phyloP scores from a whole-genome alignment of 257 asterid species.

The Salvia splendens region DNA sequence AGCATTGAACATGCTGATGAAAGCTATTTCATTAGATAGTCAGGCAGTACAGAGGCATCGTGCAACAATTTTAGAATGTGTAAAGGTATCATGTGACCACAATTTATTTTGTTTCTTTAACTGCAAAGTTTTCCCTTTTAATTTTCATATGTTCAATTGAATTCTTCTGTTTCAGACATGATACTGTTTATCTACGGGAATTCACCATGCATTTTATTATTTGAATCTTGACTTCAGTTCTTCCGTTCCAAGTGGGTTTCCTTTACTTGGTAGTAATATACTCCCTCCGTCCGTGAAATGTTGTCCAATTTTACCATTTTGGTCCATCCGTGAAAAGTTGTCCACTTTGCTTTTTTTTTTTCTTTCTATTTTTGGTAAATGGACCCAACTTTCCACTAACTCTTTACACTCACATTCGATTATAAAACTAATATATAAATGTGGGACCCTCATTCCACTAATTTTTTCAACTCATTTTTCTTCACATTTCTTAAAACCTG shows the following conservation, averaged over 20 bases:
- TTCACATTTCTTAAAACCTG: no score
- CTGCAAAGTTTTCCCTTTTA: conserved; percentile 18
- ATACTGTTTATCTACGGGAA: conserved; percentile 11
- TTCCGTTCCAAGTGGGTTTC: not conserved
- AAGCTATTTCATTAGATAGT: conserved; percentile 84
- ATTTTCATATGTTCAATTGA: conserved; percentile 6
- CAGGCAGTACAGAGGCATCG: conserved; percentile 99
- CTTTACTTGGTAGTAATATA: not conserved
- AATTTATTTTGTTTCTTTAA: conserved; percentile 7
- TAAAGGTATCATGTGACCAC: conserved; percentile 60
- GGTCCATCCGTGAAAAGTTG: no score
- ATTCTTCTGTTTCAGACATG: conserved; percentile 28
- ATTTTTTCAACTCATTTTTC: no score
- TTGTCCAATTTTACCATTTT: no score
- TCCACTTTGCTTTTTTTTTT: no score
- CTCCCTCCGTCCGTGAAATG: no score
- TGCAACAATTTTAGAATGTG: conserved; percentile 93
- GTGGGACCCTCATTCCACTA: no score
- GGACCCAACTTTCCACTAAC: no score
- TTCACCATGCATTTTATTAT: conserved; percentile 4
- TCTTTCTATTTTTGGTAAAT: no score
- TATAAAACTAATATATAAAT: no score
- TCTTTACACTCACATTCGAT: no score
- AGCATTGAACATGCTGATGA: conserved; percentile 97
- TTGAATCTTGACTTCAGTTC: conserved; percentile 7